phyloP scores from a whole-genome alignment of 1,139 yeast species.

The Arxiozyma slooffiae region DNA sequence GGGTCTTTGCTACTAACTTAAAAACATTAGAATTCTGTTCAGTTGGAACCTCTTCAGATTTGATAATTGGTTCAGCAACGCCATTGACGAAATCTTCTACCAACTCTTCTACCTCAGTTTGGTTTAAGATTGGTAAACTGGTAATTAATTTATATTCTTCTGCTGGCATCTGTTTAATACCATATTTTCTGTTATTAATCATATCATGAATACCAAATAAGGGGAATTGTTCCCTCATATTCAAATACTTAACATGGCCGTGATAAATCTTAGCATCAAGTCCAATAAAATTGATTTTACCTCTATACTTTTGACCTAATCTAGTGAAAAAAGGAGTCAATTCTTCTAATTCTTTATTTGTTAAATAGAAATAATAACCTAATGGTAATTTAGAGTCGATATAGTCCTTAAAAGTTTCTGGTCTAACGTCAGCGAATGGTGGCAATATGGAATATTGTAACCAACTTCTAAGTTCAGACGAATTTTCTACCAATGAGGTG shows the following conservation, averaged over 20 bases:
- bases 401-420: constrained; percentile 67
- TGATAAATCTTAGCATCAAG: constrained; percentile 75
- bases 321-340: constrained; percentile 45
- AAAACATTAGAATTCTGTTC: constrained; percentile 60
- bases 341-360: constrained; percentile 53
- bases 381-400: constrained; percentile 67
- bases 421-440: constrained; percentile 78
- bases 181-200: constrained; percentile 60
- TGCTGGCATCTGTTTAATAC: constrained; percentile 41
- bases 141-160: constrained; percentile 26
- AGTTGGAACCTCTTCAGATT: constrained; percentile 83
- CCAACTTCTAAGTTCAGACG: constrained; percentile 9
- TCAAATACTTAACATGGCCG: constrained; percentile 77
- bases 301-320: constrained; percentile 67
- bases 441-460: constrained; percentile 44
- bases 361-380: constrained; percentile 76
- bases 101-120: constrained; percentile 44
- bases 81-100: constrained; percentile 58
- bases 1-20: constrained; percentile 77
- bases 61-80: constrained; percentile 58
- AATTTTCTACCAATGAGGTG: not conserved
- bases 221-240: constrained; percentile 79
- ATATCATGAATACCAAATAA: constrained; percentile 80
- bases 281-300: constrained; percentile 78
- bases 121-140: constrained; percentile 29